Base-by-base conservation (phyloP, 164 flowering plant genomes). In the Magnolia changhungtana region DNA sequence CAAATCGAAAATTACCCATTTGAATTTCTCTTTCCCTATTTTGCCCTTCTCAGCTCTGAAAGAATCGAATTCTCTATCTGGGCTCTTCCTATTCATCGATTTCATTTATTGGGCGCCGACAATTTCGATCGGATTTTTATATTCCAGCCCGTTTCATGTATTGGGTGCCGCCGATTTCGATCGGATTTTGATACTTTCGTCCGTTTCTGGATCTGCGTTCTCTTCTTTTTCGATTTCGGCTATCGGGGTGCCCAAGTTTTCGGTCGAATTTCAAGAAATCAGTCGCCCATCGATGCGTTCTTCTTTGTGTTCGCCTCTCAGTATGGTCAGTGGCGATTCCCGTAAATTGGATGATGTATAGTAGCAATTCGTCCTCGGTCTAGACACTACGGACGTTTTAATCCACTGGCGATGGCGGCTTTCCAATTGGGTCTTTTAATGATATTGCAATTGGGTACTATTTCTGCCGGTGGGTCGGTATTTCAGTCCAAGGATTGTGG, bases 401-500 rank as follows among this genome's bases (percentile, higher is more conserved):
- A 20, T 65, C 68, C 27, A 7, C 61, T 80, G 75, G 80, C 75
- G 63, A 86, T 82, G 86, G 81, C 69, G 51, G 27, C 80, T 20
- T 37, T 77, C 65, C 23, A 75, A 52, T 75, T 82, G 27, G 63
- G 49, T 67, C 71, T 90, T 23, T 72, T 87, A 64, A 69, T 87
- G 59, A 69, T 83, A 23, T 69, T 80, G 73, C 85, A 82, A 74
- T 78, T 81, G 21, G 71, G 75, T n/a, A 73, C 21, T 50, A 50
- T 74, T 14, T 77, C 64, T 74, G 88, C 85, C 59, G 78, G 84
- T 74, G 81, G 76, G 67, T 61, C 77, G 55, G 75, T 67, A 67
- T 14, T 80, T 31, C 73, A 83, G 67, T 82, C 81, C 52, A 75
- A 63, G 72, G 63, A 64, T 77, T 86, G 90, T 63, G 83, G 86